These are phyloP conservation scores for Ogataea populi-albae DNA, from an alignment of 805 yeast species.

Conservation along the genomic window DNA sequence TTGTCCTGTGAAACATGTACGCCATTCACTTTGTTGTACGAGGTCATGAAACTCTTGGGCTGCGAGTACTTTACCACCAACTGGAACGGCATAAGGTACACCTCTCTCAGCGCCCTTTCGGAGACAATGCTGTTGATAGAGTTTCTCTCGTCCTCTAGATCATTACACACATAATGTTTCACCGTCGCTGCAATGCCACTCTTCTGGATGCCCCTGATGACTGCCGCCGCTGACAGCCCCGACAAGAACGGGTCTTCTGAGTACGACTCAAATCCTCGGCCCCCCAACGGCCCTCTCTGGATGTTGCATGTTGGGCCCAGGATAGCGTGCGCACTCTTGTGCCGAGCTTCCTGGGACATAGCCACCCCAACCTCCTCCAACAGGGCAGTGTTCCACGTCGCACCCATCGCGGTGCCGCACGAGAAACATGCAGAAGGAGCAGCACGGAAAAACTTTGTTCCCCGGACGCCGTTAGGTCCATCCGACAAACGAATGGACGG, in stretches of 20 bases:
- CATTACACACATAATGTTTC: conserved; percentile 49
- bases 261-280: conserved; percentile 8
- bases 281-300: conserved; percentile 44
- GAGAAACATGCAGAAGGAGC: conserved; percentile 44
- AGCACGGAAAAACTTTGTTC: conserved; percentile 39
- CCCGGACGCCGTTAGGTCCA: conserved; percentile 49
- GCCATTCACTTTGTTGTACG: conserved; percentile 62
- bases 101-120: conserved; percentile 61
- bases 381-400: conserved; percentile 42
- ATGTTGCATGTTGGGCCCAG: conserved; percentile 38
- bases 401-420: conserved; percentile 44
- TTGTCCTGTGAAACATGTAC: conserved; percentile 50
- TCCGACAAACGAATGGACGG: conserved; percentile 37
- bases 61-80: conserved; percentile 49
- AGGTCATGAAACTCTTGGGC: conserved; percentile 58
- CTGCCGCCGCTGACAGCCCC: conserved; percentile 43
- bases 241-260: conserved; percentile 27
- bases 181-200: conserved; percentile 35
- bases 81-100: conserved; percentile 62
- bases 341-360: conserved; percentile 43
- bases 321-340: conserved; percentile 39
- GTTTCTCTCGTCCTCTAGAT: conserved; percentile 53
- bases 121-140: conserved; percentile 47
- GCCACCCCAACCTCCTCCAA: conserved; percentile 37
- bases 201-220: conserved; percentile 53